Conservation (phyloP, 176 grass and related monocot species). For the Pharus latifolius region DNA sequence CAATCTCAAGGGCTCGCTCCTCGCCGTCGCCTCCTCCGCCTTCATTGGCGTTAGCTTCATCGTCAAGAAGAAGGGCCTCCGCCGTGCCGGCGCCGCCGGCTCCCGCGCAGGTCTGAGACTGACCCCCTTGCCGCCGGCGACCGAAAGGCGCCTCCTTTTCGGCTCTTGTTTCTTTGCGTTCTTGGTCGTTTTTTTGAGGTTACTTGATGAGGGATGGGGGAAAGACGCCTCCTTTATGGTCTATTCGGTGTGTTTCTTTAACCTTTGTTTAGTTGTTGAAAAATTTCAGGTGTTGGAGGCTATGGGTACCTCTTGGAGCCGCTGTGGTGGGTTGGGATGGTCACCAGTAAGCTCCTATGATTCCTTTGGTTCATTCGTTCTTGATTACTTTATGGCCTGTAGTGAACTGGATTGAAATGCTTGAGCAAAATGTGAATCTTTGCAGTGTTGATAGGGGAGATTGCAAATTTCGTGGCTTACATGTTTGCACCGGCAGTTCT, state of each 20-base stretch:
- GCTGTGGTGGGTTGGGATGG: slow-evolving; percentile 91
- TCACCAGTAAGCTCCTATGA: slow-evolving; percentile 83
- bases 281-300: slow-evolving; percentile 63
- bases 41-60: slow-evolving; percentile 99
- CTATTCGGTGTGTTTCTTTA: background rate
- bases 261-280: background rate
- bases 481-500: slow-evolving; percentile 84
- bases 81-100: slow-evolving; percentile 61
- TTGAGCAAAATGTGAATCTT: background rate
- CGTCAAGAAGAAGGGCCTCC: slow-evolving; percentile 94
- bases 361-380: background rate
- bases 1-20: slow-evolving; percentile 78
- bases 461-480: slow-evolving; percentile 88
- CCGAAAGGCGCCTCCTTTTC: slow-evolving; percentile 6
- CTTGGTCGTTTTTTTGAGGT: slow-evolving; percentile 26
- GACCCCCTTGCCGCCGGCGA: slow-evolving; percentile 28
- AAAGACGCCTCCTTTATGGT: background rate
- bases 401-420: background rate
- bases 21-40: slow-evolving; percentile 74
- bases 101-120: slow-evolving; percentile 55
- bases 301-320: slow-evolving; percentile 93
- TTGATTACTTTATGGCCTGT: background rate
- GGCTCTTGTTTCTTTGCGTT: slow-evolving; percentile 31
- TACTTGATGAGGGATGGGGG: background rate
- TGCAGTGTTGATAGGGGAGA: slow-evolving; percentile 83